Percentiles rank a stretch among this genome's conserved stretches.
phyloP scores from a whole-genome alignment of 2,329 filamentous ascomycete species.

The Aspergillus alliaceus region DNA sequence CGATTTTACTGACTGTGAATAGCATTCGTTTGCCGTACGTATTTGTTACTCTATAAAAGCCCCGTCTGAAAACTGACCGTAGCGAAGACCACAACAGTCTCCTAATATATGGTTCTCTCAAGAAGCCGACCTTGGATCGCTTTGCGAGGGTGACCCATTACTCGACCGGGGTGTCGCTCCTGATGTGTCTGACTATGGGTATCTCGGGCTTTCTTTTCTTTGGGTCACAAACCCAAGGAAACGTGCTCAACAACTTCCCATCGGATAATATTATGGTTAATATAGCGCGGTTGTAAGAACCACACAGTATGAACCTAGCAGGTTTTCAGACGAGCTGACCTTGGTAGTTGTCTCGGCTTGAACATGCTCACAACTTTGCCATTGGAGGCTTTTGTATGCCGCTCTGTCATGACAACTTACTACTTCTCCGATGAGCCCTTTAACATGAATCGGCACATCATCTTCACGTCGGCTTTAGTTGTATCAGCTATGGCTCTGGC shows the following conservation, averaged over 20 bases:
- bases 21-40: slow-evolving; percentile 67
- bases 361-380: slow-evolving; percentile 99
- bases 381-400: slow-evolving; percentile 94
- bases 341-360: slow-evolving; percentile 75
- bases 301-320: not conserved
- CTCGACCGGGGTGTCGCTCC: slow-evolving; percentile 83
- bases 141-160: slow-evolving; percentile 93
- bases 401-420: slow-evolving; percentile 93
- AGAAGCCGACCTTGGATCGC: slow-evolving; percentile 91
- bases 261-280: slow-evolving; percentile 90
- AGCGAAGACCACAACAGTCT: slow-evolving; percentile 83
- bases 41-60: not conserved
- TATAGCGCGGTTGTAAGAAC: slow-evolving; percentile 71
- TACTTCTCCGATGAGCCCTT: slow-evolving; percentile 72
- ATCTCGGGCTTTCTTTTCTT: slow-evolving; percentile 89
- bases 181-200: slow-evolving; percentile 88
- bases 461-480: slow-evolving; percentile 84
- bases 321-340: slow-evolving; percentile 18
- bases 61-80: slow-evolving; percentile 17
- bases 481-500: slow-evolving; percentile 73
- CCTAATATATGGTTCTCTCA: slow-evolving; percentile 92
- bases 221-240: slow-evolving; percentile 86
- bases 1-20: slow-evolving; percentile 31
- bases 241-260: slow-evolving; percentile 97
- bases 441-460: slow-evolving; percentile 78